A percentile compares a stretch with the other conserved stretches of the same genome.
Evolutionary conservation across 495 filamentous ascomycete species (phyloP).

Genomic region (Penicillium mononematosum): DNA sequence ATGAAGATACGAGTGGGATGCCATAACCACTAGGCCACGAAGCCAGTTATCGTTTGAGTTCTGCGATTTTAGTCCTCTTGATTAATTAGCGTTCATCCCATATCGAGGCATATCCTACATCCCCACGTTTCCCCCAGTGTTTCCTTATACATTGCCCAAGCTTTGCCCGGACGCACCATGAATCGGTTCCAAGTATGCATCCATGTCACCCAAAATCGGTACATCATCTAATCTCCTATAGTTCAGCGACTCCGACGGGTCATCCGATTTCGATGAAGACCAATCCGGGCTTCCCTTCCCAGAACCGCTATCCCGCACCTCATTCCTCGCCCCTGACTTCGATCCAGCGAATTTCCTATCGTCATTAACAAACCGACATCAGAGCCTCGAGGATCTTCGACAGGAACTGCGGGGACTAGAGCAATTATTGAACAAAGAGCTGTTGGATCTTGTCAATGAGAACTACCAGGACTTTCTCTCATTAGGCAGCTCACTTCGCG

Average conservation of each 20-base stretch:
- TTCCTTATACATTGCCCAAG: background rate
- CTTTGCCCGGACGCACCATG: slow-evolving; percentile 20
- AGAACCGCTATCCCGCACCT: slow-evolving; percentile 69
- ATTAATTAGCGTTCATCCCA: too few relatives aligned
- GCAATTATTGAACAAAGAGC: slow-evolving; percentile 72
- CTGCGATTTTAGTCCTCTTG: too few relatives aligned
- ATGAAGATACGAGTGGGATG: too few relatives aligned
- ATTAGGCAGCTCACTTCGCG: slow-evolving; percentile 75
- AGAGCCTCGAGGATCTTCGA: slow-evolving; percentile 92
- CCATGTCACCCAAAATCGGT: background rate
- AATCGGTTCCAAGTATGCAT: slow-evolving; percentile 28
- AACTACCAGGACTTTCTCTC: slow-evolving; percentile 90
- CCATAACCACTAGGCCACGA: too few relatives aligned
- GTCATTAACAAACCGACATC: slow-evolving; percentile 78
- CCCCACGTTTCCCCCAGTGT: slow-evolving; percentile 18
- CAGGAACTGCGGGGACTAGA: slow-evolving; percentile 76
- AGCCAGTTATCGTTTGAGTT: too few relatives aligned
- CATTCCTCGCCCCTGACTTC: slow-evolving; percentile 79
- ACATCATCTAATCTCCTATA: slow-evolving; percentile 17
- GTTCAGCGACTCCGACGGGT: slow-evolving; percentile 54
- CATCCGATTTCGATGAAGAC: slow-evolving; percentile 59
- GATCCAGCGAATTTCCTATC: slow-evolving; percentile 80
- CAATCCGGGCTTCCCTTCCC: slow-evolving; percentile 78
- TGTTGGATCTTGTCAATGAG: slow-evolving; percentile 89
- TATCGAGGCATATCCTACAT: slow-evolving; percentile 15